phyloP scores from a whole-genome alignment of 352 stramenopile species.

The Pythium aquatile region DNA sequence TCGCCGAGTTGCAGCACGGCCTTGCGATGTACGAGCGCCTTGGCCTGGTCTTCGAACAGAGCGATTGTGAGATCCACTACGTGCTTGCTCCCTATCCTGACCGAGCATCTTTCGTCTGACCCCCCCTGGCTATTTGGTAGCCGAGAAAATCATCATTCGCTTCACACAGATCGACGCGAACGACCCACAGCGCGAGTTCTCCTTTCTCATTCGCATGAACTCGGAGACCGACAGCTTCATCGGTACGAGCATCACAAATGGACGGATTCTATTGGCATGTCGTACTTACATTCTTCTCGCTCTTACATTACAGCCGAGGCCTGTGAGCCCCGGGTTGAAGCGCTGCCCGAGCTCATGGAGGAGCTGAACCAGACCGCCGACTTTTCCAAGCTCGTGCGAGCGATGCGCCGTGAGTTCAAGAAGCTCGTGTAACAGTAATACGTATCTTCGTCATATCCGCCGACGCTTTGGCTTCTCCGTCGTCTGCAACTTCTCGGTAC shows the following conservation, averaged over 20 bases:
- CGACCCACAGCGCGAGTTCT: conserved; percentile 62
- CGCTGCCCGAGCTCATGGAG: conserved; percentile 46
- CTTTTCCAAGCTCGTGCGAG: conserved; percentile 72
- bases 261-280: not conserved
- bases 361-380: conserved; percentile 66
- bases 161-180: conserved; percentile 71
- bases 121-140: conserved; percentile 20
- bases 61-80: conserved; percentile 32
- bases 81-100: not conserved
- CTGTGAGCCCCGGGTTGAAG: conserved; percentile 52
- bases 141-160: conserved; percentile 56
- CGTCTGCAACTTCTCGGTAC: not conserved
- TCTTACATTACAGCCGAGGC: conserved; percentile 41
- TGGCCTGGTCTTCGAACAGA: conserved; percentile 68
- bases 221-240: conserved; percentile 56
- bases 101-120: too few species aligned
- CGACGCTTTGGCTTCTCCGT: conserved; percentile 23
- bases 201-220: conserved; percentile 70
- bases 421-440: conserved; percentile 40
- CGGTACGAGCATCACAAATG: conserved; percentile 28
- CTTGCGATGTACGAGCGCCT: conserved; percentile 68
- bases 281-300: not conserved
- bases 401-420: conserved; percentile 80
- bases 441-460: conserved; percentile 24
- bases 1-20: conserved; percentile 59